Percentiles rank a stretch among this genome's conserved stretches.
Conservation (phyloP, 2,329 filamentous ascomycete species). For the Colletotrichum euphorbiae region DNA sequence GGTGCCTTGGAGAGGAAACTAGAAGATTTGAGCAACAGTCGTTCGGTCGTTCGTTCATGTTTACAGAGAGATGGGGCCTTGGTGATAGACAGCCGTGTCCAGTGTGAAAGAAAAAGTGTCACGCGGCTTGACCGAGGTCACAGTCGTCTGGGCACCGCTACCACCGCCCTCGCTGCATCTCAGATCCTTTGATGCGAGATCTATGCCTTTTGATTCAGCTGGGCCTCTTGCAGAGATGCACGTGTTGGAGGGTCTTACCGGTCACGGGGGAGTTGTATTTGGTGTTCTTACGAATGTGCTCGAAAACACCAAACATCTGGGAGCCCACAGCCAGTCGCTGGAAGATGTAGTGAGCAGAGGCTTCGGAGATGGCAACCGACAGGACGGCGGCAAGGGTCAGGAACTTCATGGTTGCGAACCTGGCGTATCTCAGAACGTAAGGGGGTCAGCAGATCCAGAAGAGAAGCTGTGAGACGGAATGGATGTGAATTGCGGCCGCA, state of each 20-base stretch:
- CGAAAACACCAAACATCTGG: conserved; percentile 44
- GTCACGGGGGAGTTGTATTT: conserved; percentile 53
- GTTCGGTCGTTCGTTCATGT: conserved; percentile 34
- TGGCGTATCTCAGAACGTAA: not conserved
- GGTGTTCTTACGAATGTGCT: conserved; percentile 52
- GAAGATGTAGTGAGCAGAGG: conserved; percentile 47
- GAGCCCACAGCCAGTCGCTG: conserved; percentile 45
- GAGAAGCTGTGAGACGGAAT: not conserved
- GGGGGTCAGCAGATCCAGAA: not conserved
- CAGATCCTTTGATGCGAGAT: conserved; percentile 52
- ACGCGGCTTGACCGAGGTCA: conserved; percentile 48
- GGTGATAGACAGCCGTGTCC: conserved; percentile 55
- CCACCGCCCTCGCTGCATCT: conserved; percentile 53
- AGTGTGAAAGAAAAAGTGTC: conserved; percentile 51
- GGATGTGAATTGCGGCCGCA: not conserved
- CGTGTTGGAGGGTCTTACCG: conserved; percentile 28
- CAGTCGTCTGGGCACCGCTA: conserved; percentile 47
- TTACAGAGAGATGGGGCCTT: conserved; percentile 52
- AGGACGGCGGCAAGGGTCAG: conserved; percentile 20
- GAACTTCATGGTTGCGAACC: conserved; percentile 31
- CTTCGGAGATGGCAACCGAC: conserved; percentile 29
- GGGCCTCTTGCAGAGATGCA: too few species aligned
- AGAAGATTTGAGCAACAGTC: conserved; percentile 20
- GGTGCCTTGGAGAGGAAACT: conserved; percentile 55
- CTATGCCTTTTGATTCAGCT: conserved; percentile 36